Percentiles rank a stretch among this genome's conserved stretches.
Evolutionary conservation across 257 asterid species (phyloP).

Genomic region (Craterostigma plantagineum): DNA sequence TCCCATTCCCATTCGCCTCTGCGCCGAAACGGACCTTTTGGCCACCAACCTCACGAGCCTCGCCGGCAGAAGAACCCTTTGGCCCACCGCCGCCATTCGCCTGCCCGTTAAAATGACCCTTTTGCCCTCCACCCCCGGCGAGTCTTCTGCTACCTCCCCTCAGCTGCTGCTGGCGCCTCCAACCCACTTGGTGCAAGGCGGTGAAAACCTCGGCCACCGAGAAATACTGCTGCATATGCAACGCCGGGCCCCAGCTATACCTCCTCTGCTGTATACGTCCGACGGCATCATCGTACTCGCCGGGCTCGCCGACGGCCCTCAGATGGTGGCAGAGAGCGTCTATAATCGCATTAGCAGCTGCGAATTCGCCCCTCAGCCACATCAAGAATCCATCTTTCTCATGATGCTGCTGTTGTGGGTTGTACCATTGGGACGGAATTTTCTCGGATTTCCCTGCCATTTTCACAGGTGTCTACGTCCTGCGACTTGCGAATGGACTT

Average conservation of each 20-base stretch:
- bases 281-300: constrained; percentile 67
- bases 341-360: constrained; percentile 80
- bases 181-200: constrained; percentile 53
- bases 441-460: no score
- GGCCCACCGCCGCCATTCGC: background rate
- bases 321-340: constrained; percentile 81
- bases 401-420: constrained; percentile 24
- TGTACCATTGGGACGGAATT: constrained; percentile 24
- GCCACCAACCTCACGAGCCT: no score
- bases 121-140: constrained; percentile 26
- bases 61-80: no score
- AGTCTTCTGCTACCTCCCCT: constrained; percentile 31
- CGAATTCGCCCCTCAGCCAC: constrained; percentile 87
- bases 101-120: constrained; percentile 19
- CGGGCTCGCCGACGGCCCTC: constrained; percentile 42
- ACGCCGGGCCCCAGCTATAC: constrained; percentile 51
- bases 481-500: no score
- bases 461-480: no score
- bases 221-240: constrained; percentile 88
- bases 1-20: no score
- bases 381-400: constrained; percentile 58
- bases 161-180: constrained; percentile 38
- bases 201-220: constrained; percentile 59
- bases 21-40: no score
- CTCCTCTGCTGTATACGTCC: constrained; percentile 63